A percentile compares a stretch with the other conserved stretches of the same genome.
phyloP scores from a whole-genome alignment of 2,329 filamentous ascomycete species.

The Capronia coronata region DNA sequence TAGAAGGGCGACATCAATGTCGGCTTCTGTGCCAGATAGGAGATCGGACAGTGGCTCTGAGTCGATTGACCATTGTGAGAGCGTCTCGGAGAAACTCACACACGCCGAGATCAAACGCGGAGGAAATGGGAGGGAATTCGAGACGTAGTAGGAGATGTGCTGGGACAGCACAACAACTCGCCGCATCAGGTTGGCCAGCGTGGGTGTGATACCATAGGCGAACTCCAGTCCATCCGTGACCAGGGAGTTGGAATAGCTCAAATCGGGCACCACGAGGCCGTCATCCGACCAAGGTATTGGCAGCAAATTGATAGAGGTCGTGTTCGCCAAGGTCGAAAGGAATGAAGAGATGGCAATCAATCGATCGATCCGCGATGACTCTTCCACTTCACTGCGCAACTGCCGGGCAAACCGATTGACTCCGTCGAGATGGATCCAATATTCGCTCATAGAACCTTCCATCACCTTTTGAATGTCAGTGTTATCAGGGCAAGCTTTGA shows the following conservation, averaged over 20 bases:
- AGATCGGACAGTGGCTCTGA: constrained; percentile 9
- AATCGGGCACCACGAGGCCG: constrained; percentile 2
- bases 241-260: constrained; percentile 7
- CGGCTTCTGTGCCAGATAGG: constrained; percentile 4
- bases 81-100: constrained; percentile 2
- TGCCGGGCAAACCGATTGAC: constrained; percentile 16
- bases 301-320: constrained; percentile 18
- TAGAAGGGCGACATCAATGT: constrained; percentile 8
- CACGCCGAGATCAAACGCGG: constrained; percentile 1
- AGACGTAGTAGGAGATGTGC: constrained; percentile 20
- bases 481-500: background rate
- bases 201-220: constrained; percentile 26
- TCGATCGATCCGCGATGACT: constrained; percentile 14
- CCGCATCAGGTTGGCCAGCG: constrained; percentile 22
- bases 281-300: constrained; percentile 8
- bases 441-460: constrained; percentile 26
- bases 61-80: constrained; percentile 17
- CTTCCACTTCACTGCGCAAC: background rate
- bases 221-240: constrained; percentile 18
- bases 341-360: constrained; percentile 25
- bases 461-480: constrained; percentile 10
- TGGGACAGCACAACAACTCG: constrained; percentile 8
- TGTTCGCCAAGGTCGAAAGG: constrained; percentile 22
- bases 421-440: constrained; percentile 25
- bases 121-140: constrained; percentile 9